These are phyloP conservation scores for Sistotremastrum niveocremeum DNA, from an alignment of 768 basidiomycete species.

Conservation along the genomic window DNA sequence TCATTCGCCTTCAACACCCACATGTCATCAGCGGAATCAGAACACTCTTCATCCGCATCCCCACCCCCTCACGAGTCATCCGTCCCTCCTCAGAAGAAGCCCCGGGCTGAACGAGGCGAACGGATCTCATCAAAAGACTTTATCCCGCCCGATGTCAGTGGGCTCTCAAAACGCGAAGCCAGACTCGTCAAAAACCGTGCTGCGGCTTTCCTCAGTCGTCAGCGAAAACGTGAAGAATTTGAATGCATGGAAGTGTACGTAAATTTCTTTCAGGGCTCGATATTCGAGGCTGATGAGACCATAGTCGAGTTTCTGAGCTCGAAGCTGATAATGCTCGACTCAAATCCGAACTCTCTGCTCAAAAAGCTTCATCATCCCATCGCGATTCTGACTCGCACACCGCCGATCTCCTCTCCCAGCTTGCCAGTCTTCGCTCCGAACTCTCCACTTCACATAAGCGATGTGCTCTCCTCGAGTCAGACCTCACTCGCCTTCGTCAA, in stretches of 20 bases:
- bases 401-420: neutral
- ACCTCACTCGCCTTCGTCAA: neutral
- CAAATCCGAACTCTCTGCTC: slow-evolving; percentile 33
- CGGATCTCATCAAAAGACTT: slow-evolving; percentile 65
- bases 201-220: slow-evolving; percentile 81
- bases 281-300: slow-evolving; percentile 4
- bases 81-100: slow-evolving; percentile 24
- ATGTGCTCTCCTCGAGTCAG: no score
- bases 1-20: no score
- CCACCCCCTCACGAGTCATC: slow-evolving; percentile 25
- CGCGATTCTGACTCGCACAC: slow-evolving; percentile 1
- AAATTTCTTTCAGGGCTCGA: slow-evolving; percentile 9
- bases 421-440: neutral
- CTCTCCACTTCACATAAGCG: neutral
- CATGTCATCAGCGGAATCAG: no score
- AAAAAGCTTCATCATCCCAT: slow-evolving; percentile 23
- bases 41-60: slow-evolving; percentile 19
- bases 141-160: slow-evolving; percentile 76
- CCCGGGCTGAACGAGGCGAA: slow-evolving; percentile 28
- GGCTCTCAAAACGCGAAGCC: slow-evolving; percentile 82
- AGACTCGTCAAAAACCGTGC: slow-evolving; percentile 86
- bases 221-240: slow-evolving; percentile 86
- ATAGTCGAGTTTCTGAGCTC: slow-evolving; percentile 69
- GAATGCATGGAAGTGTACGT: slow-evolving; percentile 84
- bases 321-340: slow-evolving; percentile 77